These are phyloP conservation scores for Globisporangium polare DNA, from an alignment of 352 stramenopile species.

Conservation along the genomic window DNA sequence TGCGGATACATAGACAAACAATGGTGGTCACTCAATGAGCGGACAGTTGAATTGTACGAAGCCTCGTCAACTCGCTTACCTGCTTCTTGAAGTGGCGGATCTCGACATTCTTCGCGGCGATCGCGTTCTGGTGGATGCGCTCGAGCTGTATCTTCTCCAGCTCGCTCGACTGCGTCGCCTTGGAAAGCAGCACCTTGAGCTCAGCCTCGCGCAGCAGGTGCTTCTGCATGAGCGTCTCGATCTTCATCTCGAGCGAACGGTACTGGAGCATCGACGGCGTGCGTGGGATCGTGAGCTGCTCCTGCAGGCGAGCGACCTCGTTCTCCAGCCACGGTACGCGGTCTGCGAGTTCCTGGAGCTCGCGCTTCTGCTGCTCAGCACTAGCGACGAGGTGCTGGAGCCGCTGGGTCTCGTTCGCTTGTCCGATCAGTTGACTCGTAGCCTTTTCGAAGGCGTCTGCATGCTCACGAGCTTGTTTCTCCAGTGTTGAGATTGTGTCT, in stretches of 20 bases:
- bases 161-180: constrained; percentile 59
- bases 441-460: constrained; percentile 18
- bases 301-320: constrained; percentile 38
- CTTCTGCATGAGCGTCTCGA: constrained; percentile 76
- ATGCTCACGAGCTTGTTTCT: constrained; percentile 27
- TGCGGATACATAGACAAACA: background rate
- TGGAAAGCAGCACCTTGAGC: constrained; percentile 63
- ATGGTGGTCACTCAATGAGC: background rate
- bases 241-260: constrained; percentile 60
- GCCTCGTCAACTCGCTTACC: constrained; percentile 8
- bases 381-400: constrained; percentile 24
- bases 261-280: constrained; percentile 83
- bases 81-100: constrained; percentile 75
- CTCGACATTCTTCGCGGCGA: constrained; percentile 74
- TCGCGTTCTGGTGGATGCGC: constrained; percentile 47
- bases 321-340: constrained; percentile 47
- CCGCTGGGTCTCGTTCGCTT: constrained; percentile 31
- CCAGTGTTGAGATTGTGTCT: constrained; percentile 19
- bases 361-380: constrained; percentile 26
- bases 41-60: background rate
- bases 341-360: constrained; percentile 25
- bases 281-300: constrained; percentile 46
- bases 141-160: constrained; percentile 60
- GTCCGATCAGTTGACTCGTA: constrained; percentile 21
- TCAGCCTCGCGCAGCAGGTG: constrained; percentile 71